Evolutionary conservation across 129 eudicot species (phyloP).

Genomic region (Artemisia annua): DNA sequence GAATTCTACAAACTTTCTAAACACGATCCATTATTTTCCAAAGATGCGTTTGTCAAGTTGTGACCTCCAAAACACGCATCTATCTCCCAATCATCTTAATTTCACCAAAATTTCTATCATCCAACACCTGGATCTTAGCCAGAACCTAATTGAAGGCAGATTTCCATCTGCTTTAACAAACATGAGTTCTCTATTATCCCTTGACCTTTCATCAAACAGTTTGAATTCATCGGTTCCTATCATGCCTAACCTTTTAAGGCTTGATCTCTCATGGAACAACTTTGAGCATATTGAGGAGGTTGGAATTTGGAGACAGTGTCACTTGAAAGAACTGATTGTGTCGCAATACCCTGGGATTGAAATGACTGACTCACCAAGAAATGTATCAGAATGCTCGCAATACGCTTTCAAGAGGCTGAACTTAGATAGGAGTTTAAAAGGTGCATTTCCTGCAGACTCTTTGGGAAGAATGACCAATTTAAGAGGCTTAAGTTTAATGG

Average conservation of each 20-base stretch:
- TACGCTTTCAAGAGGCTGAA: not conserved
- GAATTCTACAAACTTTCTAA: too few species aligned
- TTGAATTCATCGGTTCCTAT: not conserved
- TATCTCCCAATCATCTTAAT: constrained; percentile 4
- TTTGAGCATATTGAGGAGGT: not conserved
- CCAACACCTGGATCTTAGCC: not conserved
- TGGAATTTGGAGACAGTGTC: not conserved
- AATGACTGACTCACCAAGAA: not conserved
- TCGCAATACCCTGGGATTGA: too few species aligned
- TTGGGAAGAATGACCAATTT: not conserved
- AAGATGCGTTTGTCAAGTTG: too few species aligned
- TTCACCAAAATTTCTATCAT: not conserved
- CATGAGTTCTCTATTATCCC: not conserved
- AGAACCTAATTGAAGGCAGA: not conserved
- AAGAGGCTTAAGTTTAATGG: not conserved
- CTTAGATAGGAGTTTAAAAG: not conserved
- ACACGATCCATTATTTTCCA: too few species aligned
- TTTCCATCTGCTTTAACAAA: not conserved
- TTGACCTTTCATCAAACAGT: not conserved
- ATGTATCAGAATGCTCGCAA: not conserved
- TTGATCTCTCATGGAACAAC: not conserved
- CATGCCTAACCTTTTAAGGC: not conserved
- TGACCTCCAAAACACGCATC: too few species aligned
- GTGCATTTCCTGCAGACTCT: not conserved
- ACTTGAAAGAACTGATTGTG: not conserved